Conservation (phyloP, 1,284 basidiomycete species). For the Pholiota adiposa region DNA sequence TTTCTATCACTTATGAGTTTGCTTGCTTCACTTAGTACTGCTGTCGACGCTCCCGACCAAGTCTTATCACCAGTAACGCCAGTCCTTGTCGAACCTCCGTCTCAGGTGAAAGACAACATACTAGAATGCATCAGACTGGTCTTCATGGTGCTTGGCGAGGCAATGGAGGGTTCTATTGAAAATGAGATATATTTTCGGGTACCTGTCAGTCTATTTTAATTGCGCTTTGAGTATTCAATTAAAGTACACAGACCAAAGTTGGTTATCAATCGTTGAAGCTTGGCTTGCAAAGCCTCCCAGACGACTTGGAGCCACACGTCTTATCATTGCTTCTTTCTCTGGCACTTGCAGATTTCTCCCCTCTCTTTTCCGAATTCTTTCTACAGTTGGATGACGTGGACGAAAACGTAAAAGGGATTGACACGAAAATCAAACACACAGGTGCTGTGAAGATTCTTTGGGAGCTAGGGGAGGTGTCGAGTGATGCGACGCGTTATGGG, state of each 20-base stretch:
- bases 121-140: conserved; percentile 59
- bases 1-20: conserved; percentile 74
- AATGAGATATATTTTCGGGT: conserved; percentile 76
- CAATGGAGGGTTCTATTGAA: conserved; percentile 55
- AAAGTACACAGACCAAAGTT: conserved; percentile 55
- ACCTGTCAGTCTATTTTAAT: conserved; percentile 27
- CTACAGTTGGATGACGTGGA: conserved; percentile 44
- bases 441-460: conserved; percentile 61
- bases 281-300: conserved; percentile 54
- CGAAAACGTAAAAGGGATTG: conserved; percentile 36
- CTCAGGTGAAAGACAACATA: conserved; percentile 47
- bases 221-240: not conserved
- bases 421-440: conserved; percentile 54
- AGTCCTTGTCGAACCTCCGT: conserved; percentile 37
- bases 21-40: conserved; percentile 52
- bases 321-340: conserved; percentile 58
- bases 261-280: conserved; percentile 66
- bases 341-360: conserved; percentile 62
- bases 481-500: conserved; percentile 47
- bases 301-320: conserved; percentile 9
- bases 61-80: not conserved
- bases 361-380: conserved; percentile 58
- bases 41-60: conserved; percentile 10
- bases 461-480: conserved; percentile 40
- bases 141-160: conserved; percentile 67